Evolutionary conservation across 768 basidiomycete species (phyloP), one percentile per base, ranked within the genome.

Genomic region (Suillus tomentosus): DNA sequence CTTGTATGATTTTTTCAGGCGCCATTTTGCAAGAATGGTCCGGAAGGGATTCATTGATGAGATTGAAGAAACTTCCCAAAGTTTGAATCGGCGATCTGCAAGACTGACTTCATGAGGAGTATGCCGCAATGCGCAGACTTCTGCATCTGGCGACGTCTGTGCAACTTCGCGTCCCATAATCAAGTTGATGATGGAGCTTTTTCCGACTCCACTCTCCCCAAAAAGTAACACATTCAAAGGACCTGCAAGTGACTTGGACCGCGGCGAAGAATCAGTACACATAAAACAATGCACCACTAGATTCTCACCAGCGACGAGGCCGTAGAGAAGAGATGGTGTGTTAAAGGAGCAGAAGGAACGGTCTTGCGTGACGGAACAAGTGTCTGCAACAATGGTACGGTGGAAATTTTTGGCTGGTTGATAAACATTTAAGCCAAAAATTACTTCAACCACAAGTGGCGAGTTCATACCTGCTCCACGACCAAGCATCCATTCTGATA

Each of bases 11-110:
- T 67, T 48, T 53, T 70, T 61, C 74, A 66, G n/a, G 71, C 10
- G 53, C 78, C 19, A 67, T 58, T 62, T 72, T 62, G 10, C 0
- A 3, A n/a, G n/a, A 3, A n/a, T 2, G 5, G 5, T 68, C 62
- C 6, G 66, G 62, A 31, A 76, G 69, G 5, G 65, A 69, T 31
- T 71, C 75, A 15, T 67, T 63, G 9, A 71, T 67, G 3, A 67
- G 71, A 60, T 70, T 73, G 40, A 76, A 68, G 37, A 79, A 71
- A 39, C 76, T 76, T 79, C 77, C 71, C 70, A 79, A 53, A 78
- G 14, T 50, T 48, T 68, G 67, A 71, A 79, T 9, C 36, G 60
- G 34, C 55, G 66, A 42, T 57, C 68, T 4, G 57, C 17, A 59
- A 78, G 70, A 39, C 17, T 61, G 39, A 72, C 69, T 8, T 69